A percentile compares a stretch with the other conserved stretches of the same genome.
Evolutionary conservation across 306 rosid genomes (phyloP).

Genomic region (Inga oerstediana): DNA sequence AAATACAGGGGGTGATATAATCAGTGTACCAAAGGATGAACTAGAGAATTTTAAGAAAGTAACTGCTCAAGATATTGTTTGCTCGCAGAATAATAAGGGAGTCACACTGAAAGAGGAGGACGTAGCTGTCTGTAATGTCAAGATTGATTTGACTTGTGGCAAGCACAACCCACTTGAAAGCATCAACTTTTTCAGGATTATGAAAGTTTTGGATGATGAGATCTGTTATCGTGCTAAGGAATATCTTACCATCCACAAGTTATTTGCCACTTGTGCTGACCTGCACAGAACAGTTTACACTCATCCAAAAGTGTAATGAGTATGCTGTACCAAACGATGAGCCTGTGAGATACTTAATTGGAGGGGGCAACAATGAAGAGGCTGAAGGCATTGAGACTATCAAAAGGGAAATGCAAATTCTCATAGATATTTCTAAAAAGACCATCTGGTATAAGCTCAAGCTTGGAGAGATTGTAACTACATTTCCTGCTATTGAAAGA

Average conservation of each 20-base stretch:
- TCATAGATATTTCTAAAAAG: too few relatives aligned
- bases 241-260: slow-evolving; percentile 82
- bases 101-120: slow-evolving; percentile 79
- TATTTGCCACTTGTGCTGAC: slow-evolving; percentile 93
- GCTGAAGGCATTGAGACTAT: too few relatives aligned
- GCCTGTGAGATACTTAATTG: too few relatives aligned
- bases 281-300: slow-evolving; percentile 85
- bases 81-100: slow-evolving; percentile 89
- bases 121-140: slow-evolving; percentile 74
- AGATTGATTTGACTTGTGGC: slow-evolving; percentile 95
- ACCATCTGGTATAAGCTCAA: too few relatives aligned
- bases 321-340: too few relatives aligned
- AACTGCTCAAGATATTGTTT: slow-evolving; percentile 90
- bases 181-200: too few relatives aligned
- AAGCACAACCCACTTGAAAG: slow-evolving; percentile 85
- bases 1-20: too few relatives aligned
- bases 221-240: slow-evolving; percentile 89
- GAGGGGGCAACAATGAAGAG: too few relatives aligned
- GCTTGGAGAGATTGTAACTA: too few relatives aligned
- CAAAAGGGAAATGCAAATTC: too few relatives aligned
- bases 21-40: slow-evolving; percentile 82
- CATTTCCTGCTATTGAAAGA: too few relatives aligned
- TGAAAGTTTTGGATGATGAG: slow-evolving; percentile 91
- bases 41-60: slow-evolving; percentile 75
- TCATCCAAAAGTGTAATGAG: slow-evolving; percentile 97